Conservation (phyloP, 352 stramenopile species). For the Globisporangium solare region DNA sequence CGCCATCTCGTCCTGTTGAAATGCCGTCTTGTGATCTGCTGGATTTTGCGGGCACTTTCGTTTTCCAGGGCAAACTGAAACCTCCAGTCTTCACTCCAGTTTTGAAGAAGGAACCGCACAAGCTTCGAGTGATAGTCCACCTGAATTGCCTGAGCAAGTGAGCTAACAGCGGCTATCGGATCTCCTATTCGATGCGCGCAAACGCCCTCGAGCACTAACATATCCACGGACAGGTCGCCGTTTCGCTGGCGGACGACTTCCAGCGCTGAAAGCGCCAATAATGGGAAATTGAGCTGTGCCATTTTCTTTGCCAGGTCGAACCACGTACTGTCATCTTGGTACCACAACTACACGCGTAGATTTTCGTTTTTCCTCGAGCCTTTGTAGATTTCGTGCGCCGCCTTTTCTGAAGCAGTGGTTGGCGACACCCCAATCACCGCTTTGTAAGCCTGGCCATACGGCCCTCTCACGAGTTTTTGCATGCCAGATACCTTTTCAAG, state of each 20-base stretch:
- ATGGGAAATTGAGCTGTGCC: conserved; percentile 36
- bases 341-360: conserved; percentile 52
- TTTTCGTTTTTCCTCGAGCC: conserved; percentile 65
- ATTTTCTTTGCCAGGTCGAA: conserved; percentile 51
- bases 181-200: conserved; percentile 35
- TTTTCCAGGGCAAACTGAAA: conserved; percentile 37
- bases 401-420: conserved; percentile 44
- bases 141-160: conserved; percentile 32
- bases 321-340: conserved; percentile 49
- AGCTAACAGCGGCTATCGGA: conserved; percentile 19
- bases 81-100: conserved; percentile 36
- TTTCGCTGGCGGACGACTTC: conserved; percentile 21
- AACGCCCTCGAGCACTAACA: conserved; percentile 41
- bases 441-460: conserved; percentile 54
- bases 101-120: conserved; percentile 39
- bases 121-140: conserved; percentile 38
- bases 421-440: conserved; percentile 42
- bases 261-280: conserved; percentile 31
- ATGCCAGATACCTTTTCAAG: conserved; percentile 39
- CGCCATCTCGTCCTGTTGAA: conserved; percentile 20
- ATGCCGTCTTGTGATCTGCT: conserved; percentile 21
- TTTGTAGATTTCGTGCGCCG: conserved; percentile 46
- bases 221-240: conserved; percentile 14
- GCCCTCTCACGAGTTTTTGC: conserved; percentile 38
- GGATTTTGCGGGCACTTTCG: conserved; percentile 27